Conservation (phyloP, 2,329 filamentous ascomycete species). For the Pseudocercospora eumusae region DNA sequence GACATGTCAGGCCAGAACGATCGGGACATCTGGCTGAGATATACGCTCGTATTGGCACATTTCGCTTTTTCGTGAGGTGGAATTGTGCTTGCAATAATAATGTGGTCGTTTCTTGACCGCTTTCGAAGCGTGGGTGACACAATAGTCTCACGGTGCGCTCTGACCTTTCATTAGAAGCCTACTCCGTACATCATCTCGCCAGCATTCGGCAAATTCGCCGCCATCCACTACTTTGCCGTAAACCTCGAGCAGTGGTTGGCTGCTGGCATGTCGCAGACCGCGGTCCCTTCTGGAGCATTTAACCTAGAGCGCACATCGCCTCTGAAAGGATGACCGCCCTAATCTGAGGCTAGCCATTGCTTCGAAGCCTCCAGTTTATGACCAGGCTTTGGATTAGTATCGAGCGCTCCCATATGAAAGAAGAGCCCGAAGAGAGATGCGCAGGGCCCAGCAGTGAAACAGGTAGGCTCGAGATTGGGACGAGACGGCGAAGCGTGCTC, state of each 20-base stretch:
- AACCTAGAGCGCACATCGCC: background rate
- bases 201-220: background rate
- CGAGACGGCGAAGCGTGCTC: background rate
- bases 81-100: background rate
- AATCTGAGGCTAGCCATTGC: too few species aligned
- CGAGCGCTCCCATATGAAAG: background rate
- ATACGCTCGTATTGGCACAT: background rate
- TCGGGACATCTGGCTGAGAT: background rate
- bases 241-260: background rate
- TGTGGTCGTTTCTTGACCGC: background rate
- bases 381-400: background rate
- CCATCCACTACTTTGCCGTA: background rate
- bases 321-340: too few species aligned
- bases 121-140: background rate
- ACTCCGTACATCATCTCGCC: background rate
- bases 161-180: background rate
- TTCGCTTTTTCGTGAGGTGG: background rate
- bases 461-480: background rate
- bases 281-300: background rate
- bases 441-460: background rate
- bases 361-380: background rate
- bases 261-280: background rate
- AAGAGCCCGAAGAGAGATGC: background rate
- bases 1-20: slow-evolving; percentile 5
- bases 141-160: background rate